Evolutionary conservation across 208 protist species (phyloP).

Genomic region (Naegleria gruberi): DNA sequence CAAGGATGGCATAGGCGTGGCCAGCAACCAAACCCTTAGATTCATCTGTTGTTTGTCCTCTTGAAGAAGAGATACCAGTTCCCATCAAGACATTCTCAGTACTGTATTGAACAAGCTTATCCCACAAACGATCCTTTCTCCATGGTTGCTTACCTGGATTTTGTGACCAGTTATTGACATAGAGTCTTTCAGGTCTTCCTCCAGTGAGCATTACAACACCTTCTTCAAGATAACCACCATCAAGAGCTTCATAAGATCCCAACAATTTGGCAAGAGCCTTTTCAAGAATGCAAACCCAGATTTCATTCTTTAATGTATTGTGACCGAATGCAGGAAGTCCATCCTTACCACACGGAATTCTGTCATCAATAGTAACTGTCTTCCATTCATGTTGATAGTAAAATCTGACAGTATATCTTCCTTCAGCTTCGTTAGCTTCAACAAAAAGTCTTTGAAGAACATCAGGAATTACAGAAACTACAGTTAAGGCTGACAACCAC

Average conservation of each 20-base stretch:
- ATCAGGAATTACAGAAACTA: neutral
- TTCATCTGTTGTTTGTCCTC: neutral
- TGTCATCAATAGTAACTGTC: neutral
- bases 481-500: neutral
- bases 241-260: conserved; percentile 24
- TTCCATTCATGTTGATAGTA: neutral
- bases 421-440: neutral
- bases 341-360: neutral
- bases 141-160: neutral
- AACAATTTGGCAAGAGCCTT: conserved; percentile 27
- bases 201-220: neutral
- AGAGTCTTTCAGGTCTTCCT: neutral
- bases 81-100: neutral
- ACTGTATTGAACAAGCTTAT: neutral
- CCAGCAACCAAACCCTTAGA: neutral
- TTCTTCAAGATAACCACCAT: conserved; percentile 18
- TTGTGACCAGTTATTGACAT: neutral
- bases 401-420: neutral
- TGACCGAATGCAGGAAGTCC: neutral
- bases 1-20: conserved; percentile 10
- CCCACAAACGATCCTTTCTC: conserved; percentile 1
- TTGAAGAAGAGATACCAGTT: neutral
- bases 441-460: conserved; percentile 5
- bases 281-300: conserved; percentile 21
- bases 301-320: neutral